phyloP scores from a whole-genome alignment of 495 filamentous ascomycete species.

The Durotheca rogersii region DNA sequence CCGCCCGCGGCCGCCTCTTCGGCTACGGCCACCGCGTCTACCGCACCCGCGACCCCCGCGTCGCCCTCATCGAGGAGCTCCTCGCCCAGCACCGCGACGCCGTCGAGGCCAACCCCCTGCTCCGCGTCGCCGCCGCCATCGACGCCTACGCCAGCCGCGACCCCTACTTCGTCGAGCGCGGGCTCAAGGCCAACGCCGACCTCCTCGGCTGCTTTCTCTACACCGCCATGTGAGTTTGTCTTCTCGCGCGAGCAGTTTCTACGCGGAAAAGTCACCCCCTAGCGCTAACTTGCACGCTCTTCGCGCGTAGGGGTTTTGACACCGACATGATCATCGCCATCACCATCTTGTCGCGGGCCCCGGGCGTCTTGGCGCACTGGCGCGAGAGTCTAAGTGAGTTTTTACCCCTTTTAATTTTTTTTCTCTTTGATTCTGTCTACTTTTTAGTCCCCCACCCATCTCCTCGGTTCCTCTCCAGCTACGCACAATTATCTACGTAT shows the following conservation, averaged over 20 bases:
- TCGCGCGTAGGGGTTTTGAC: constrained; percentile 27
- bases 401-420: background rate
- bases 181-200: constrained; percentile 58
- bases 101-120: constrained; percentile 42
- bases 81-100: constrained; percentile 44
- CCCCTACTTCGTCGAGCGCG: constrained; percentile 51
- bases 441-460: too few relatives aligned
- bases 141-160: constrained; percentile 51
- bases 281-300: constrained; percentile 5
- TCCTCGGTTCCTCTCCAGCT: too few relatives aligned
- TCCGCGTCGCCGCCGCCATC: constrained; percentile 53
- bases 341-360: constrained; percentile 31
- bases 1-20: constrained; percentile 53
- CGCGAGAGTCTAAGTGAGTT: constrained; percentile 36
- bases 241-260: too few relatives aligned
- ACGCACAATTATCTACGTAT: too few relatives aligned
- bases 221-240: constrained; percentile 45
- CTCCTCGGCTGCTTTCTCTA: constrained; percentile 61
- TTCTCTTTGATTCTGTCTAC: background rate
- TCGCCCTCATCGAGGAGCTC: constrained; percentile 49
- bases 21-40: constrained; percentile 64
- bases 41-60: constrained; percentile 54
- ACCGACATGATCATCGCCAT: constrained; percentile 32
- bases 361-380: constrained; percentile 37
- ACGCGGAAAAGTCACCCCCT: background rate